phyloP scores from a whole-genome alignment of 2,329 filamentous ascomycete genomes.

The Didymella exigua region DNA sequence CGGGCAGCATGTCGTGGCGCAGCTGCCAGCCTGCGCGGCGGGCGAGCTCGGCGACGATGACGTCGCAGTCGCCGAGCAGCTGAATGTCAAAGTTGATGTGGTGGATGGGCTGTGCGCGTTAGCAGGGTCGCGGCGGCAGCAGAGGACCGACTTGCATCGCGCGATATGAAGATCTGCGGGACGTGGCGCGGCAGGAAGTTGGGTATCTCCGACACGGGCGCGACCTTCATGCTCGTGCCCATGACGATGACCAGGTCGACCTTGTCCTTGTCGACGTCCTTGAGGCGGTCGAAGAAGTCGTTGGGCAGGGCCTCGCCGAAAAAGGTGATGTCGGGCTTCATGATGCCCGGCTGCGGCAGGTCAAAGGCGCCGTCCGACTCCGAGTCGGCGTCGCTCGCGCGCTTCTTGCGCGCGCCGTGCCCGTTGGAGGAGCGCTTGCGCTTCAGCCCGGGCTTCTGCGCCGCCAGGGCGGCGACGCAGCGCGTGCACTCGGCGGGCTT shows the following conservation, averaged over 20 bases:
- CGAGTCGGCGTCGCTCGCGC: slow-evolving; percentile 61
- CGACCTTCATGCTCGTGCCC: slow-evolving; percentile 93
- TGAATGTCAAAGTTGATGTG: slow-evolving; percentile 98
- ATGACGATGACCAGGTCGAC: slow-evolving; percentile 95
- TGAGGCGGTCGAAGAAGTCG: slow-evolving; percentile 78
- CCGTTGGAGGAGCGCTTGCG: slow-evolving; percentile 59
- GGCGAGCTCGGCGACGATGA: slow-evolving; percentile 85
- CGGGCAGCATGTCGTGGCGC: slow-evolving; percentile 81
- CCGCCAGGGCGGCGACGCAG: slow-evolving; percentile 65
- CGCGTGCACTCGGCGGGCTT: slow-evolving; percentile 76
- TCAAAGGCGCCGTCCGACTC: slow-evolving; percentile 67
- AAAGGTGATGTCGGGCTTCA: slow-evolving; percentile 98
- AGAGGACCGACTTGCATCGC: slow-evolving; percentile 61
- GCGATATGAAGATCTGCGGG: slow-evolving; percentile 88
- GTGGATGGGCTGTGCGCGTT: slow-evolving; percentile 64
- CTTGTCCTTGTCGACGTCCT: slow-evolving; percentile 77
- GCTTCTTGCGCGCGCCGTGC: slow-evolving; percentile 44
- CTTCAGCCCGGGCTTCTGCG: slow-evolving; percentile 56
- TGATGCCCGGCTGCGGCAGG: slow-evolving; percentile 74
- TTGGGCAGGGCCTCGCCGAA: slow-evolving; percentile 90
- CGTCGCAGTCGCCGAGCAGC: slow-evolving; percentile 91
- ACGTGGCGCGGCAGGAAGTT: slow-evolving; percentile 77
- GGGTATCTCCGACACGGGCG: slow-evolving; percentile 90
- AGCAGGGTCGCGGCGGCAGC: not conserved
- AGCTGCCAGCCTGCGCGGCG: slow-evolving; percentile 80